Evolutionary conservation across 768 basidiomycete genomes (phyloP).

Genomic region (Dentipellis fragilis): DNA sequence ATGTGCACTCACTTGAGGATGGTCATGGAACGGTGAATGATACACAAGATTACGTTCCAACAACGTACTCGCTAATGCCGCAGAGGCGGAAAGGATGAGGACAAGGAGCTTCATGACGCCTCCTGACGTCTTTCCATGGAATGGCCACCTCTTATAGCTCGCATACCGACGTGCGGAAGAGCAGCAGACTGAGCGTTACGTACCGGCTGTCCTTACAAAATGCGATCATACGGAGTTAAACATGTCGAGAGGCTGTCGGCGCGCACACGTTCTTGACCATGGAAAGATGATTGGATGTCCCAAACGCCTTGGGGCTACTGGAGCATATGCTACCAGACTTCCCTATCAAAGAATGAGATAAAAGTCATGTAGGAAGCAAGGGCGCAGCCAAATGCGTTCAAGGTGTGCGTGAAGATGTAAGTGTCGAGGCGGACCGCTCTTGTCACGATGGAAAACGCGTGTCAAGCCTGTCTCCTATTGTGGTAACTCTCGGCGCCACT

Average conservation of each 20-base stretch:
- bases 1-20: slow-evolving; percentile 8
- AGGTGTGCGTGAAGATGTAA: background rate
- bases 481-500: too few relatives aligned
- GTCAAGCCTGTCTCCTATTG: too few relatives aligned
- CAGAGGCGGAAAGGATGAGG: background rate
- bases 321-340: background rate
- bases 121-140: too few relatives aligned
- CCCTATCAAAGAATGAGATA: background rate
- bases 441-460: too few relatives aligned
- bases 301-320: background rate
- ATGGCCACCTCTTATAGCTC: too few relatives aligned
- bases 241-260: too few relatives aligned
- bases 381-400: background rate
- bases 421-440: too few relatives aligned
- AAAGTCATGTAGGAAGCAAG: background rate
- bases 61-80: slow-evolving; percentile 3
- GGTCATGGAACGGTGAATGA: slow-evolving; percentile 25
- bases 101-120: background rate
- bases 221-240: too few relatives aligned
- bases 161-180: too few relatives aligned
- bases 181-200: too few relatives aligned
- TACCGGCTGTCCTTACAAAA: too few relatives aligned
- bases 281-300: background rate
- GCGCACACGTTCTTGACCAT: background rate
- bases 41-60: slow-evolving; percentile 33